Evolutionary conservation across 768 basidiomycete species (phyloP), one percentile per base, ranked within the genome.

Genomic region (Boletellus emodensis): DNA sequence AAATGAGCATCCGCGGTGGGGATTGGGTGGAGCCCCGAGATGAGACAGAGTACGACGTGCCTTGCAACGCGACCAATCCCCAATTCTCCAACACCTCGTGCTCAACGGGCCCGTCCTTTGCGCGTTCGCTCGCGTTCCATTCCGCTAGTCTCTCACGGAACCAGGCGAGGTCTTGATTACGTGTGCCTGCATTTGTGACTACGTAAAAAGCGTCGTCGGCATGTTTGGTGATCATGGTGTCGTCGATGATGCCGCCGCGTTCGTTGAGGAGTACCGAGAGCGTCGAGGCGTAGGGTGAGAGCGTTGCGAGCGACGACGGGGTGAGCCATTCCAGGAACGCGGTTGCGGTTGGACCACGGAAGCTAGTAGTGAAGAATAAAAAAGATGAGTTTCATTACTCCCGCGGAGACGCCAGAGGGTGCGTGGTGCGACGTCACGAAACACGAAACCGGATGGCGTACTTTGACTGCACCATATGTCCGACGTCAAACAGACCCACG

Each of bases 381-480:
- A 30, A 8, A 30, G 2, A 8, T 30, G 30, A 30, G 30, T 8
- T 8, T 30, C 8, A 4, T 30, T 7, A 30, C 30, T 11, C 30
- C 30, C 30, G 30, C 30, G 30, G 30, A 30, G 10, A 30, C 30
- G 30, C 30, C 30, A 30, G 10, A 8, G 30, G 30, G 26, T 28
- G 30, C 3, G 8, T 30, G 30, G 10, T 11, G 30, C 30, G 10
- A 30, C 6, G 30, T 7, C 30, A 12, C 28, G 14, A 22, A 33
- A 24, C 39, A 26, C 20, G 7, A 34, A 15, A 44, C 3, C 26
- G 28, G 28, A n/a, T 47, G 33, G 50, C 80, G 42, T 60, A 93
- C 91, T 83, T 87, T 32, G 84, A 82, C 67, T 98, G 95, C 14
- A 98, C 89, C 95, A 99, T 99, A 69, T 99, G 96, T 18, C 91